A percentile compares a stretch with the other conserved stretches of the same genome.
Conservation (phyloP, 495 filamentous ascomycete species). For the Oleoguttula mirabilis region DNA sequence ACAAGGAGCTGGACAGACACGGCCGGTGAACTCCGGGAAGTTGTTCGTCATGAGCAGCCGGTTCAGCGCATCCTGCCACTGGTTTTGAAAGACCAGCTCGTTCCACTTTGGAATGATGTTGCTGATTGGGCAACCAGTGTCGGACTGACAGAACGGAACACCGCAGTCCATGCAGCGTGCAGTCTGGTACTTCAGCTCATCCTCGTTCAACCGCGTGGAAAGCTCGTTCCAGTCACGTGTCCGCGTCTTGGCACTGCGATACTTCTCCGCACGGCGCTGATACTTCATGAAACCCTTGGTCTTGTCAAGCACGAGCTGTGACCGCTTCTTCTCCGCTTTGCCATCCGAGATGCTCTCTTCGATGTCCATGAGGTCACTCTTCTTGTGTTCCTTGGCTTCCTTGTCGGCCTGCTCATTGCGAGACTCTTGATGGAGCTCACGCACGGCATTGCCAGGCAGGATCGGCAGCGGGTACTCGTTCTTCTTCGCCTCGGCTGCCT, state of each 20-base stretch:
- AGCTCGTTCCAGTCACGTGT: slow-evolving; percentile 94
- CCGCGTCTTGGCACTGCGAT: slow-evolving; percentile 73
- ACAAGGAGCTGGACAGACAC: slow-evolving; percentile 95
- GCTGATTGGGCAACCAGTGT: slow-evolving; percentile 93
- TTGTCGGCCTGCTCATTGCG: slow-evolving; percentile 49
- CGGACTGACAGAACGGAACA: slow-evolving; percentile 98
- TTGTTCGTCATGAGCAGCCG: slow-evolving; percentile 97
- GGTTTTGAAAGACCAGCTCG: slow-evolving; percentile 80
- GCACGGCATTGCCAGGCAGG: slow-evolving; percentile 48
- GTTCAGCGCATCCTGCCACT: slow-evolving; percentile 93
- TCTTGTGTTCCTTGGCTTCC: slow-evolving; percentile 47
- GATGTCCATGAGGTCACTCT: slow-evolving; percentile 79
- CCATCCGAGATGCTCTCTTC: slow-evolving; percentile 84
- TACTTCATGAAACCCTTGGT: slow-evolving; percentile 99
- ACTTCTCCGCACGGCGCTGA: slow-evolving; percentile 85
- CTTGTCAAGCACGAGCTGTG: slow-evolving; percentile 90
- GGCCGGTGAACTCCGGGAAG: slow-evolving; percentile 98
- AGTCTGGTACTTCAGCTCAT: slow-evolving; percentile 97
- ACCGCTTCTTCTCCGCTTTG: slow-evolving; percentile 85
- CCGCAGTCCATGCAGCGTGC: slow-evolving; percentile 99
- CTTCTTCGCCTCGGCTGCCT: slow-evolving; percentile 73
- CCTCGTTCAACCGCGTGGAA: slow-evolving; percentile 77
- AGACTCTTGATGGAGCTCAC: slow-evolving; percentile 39
- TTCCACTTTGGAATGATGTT: slow-evolving; percentile 99
- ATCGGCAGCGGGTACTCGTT: slow-evolving; percentile 74